These are phyloP conservation scores for Phaeotremella fagi DNA, from an alignment of 768 basidiomycete species.

Conservation along the genomic window DNA sequence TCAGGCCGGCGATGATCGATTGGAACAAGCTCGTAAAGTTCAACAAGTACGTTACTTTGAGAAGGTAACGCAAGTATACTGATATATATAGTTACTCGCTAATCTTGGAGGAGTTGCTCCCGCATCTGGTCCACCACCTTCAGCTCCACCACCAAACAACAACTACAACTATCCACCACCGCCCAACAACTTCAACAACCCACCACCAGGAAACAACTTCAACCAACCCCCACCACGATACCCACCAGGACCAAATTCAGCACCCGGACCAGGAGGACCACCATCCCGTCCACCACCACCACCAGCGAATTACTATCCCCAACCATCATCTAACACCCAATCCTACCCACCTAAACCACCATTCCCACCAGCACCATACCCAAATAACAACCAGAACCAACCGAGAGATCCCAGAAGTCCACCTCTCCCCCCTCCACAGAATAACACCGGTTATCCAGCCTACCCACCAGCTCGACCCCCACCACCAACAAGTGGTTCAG, in stretches of 20 bases:
- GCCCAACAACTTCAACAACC: neutral
- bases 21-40: constrained; percentile 60
- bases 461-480: constrained; percentile 37
- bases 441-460: neutral
- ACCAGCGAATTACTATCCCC: neutral
- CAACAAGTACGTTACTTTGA: constrained; percentile 21
- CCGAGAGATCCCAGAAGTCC: neutral
- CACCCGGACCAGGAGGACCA: no score
- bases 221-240: no score
- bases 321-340: constrained; percentile 1
- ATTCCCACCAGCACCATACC: constrained; percentile 49
- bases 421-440: neutral
- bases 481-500: constrained; percentile 3
- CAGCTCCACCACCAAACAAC: neutral
- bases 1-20: constrained; percentile 61
- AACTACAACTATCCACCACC: neutral
- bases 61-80: neutral
- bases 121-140: constrained; percentile 2
- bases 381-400: constrained; percentile 12
- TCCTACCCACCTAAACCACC: constrained; percentile 34
- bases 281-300: neutral
- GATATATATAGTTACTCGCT: neutral
- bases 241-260: no score
- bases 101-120: neutral
- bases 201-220: no score